phyloP scores from a whole-genome alignment of 2,329 filamentous ascomycete genomes.

The Mycocentrospora acerina region DNA sequence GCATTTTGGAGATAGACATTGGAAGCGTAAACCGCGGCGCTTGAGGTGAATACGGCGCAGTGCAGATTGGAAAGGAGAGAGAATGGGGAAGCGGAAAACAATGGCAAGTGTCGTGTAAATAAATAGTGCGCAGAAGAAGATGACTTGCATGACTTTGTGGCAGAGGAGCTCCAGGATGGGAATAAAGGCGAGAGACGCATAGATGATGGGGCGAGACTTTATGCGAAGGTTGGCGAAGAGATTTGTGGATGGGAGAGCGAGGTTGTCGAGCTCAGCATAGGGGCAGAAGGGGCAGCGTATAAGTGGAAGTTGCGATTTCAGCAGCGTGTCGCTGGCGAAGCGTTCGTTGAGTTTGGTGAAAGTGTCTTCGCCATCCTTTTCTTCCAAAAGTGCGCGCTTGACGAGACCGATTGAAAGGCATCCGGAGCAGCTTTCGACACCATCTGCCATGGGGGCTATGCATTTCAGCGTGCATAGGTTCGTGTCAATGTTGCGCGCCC shows the following conservation, averaged over 20 bases:
- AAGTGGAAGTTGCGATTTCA: conserved; percentile 72
- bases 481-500: conserved; percentile 76
- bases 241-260: conserved; percentile 28
- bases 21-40: conserved; percentile 73
- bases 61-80: conserved; percentile 57
- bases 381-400: conserved; percentile 68
- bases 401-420: conserved; percentile 70
- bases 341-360: conserved; percentile 76
- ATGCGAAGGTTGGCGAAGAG: conserved; percentile 28
- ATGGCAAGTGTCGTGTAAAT: conserved; percentile 23
- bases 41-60: conserved; percentile 68
- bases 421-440: conserved; percentile 63
- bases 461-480: conserved; percentile 76
- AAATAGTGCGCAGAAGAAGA: conserved; percentile 57
- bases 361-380: conserved; percentile 69
- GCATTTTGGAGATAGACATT: conserved; percentile 72
- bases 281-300: conserved; percentile 86
- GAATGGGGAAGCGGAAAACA: conserved; percentile 26
- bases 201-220: conserved; percentile 33
- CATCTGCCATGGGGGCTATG: conserved; percentile 68
- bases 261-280: conserved; percentile 80
- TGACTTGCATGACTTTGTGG: conserved; percentile 49
- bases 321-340: conserved; percentile 72
- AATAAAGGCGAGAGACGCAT: conserved; percentile 28
- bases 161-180: conserved; percentile 36